Evolutionary conservation across 1,284 basidiomycete genomes (phyloP), one percentile per base, ranked within the genome.

Genomic region (Ceratobasidium sp.): DNA sequence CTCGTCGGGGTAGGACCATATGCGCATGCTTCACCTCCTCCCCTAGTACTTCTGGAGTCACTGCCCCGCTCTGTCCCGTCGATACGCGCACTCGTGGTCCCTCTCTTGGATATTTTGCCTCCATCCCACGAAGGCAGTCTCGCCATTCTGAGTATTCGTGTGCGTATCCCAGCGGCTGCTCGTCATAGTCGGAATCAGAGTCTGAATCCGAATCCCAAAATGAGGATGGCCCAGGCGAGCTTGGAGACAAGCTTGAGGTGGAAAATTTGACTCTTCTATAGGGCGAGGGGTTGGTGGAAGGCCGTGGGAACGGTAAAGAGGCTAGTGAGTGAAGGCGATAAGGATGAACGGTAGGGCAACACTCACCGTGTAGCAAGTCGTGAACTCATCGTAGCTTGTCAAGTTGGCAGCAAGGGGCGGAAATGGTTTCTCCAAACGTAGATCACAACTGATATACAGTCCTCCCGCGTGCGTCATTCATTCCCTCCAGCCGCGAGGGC

Each of bases 111-210:
- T 62, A 62, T 23, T 62, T 62, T 13, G 44, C 59, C 44, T 62
- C 59, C 59, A 62, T 62, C 43, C 59, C 59, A n/a, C 59, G 59
- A 46, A 62, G 59, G 35, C 59, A 62, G 16, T 62, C 59, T 46
- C 59, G 43, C 59, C 59, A 62, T 32, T 62, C 59, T 46, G 59
- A 62, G 18, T 47, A 47, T 43, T 62, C 59, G 43, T 62, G 44
- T n/a, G n/a, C n/a, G n/a, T n/a, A n/a, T n/a, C n/a, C n/a, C n/a
- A n/a, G n/a, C n/a, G n/a, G n/a, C 16, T 43, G 38, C 11, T 26
- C 59, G 44, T 62, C 59, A 41, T 47, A 62, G 18, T 62, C 59
- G 28, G 43, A 47, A 30, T 62, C 59, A 13, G 59, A 62, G 49
- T 18, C 59, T 13, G 44, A 30, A 8, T 32, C 44, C 21, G 44